A percentile compares a stretch with the other conserved stretches of the same genome.
These are phyloP conservation scores for Colletotrichum truncatum DNA, from an alignment of 2,329 filamentous ascomycete genomes.

Conservation along the genomic window DNA sequence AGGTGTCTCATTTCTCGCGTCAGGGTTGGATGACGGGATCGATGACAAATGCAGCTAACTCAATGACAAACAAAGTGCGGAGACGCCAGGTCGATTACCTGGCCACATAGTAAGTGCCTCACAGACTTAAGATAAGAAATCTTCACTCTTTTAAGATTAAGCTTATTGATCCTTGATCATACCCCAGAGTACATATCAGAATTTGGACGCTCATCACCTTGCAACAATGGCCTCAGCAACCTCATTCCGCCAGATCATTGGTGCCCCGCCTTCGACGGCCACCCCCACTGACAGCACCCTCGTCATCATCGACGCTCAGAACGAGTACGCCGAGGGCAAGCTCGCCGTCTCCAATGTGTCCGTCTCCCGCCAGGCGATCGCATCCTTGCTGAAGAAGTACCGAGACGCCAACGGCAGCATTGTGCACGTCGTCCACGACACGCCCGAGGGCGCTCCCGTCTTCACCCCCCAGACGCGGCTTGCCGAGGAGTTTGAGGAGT, in stretches of 20 bases:
- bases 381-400: slow-evolving; percentile 66
- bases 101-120: background rate
- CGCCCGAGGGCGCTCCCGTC: slow-evolving; percentile 68
- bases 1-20: background rate
- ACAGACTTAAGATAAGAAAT: background rate
- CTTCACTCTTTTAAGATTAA: background rate
- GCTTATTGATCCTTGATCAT: background rate
- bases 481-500: slow-evolving; percentile 68
- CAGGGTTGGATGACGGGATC: background rate
- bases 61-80: slow-evolving; percentile 14
- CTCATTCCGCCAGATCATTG: slow-evolving; percentile 59
- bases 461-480: slow-evolving; percentile 71
- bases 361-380: slow-evolving; percentile 64
- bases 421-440: slow-evolving; percentile 69
- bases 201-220: background rate
- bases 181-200: background rate
- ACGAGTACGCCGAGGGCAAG: slow-evolving; percentile 70
- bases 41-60: slow-evolving; percentile 27
- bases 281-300: slow-evolving; percentile 66
- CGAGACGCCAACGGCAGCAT: slow-evolving; percentile 59
- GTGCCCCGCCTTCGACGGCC: slow-evolving; percentile 63
- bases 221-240: slow-evolving; percentile 30
- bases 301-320: slow-evolving; percentile 76
- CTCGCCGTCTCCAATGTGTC: slow-evolving; percentile 64
- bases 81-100: background rate